Conservation (phyloP, 257 asterid species). For the Ballota nigra region DNA sequence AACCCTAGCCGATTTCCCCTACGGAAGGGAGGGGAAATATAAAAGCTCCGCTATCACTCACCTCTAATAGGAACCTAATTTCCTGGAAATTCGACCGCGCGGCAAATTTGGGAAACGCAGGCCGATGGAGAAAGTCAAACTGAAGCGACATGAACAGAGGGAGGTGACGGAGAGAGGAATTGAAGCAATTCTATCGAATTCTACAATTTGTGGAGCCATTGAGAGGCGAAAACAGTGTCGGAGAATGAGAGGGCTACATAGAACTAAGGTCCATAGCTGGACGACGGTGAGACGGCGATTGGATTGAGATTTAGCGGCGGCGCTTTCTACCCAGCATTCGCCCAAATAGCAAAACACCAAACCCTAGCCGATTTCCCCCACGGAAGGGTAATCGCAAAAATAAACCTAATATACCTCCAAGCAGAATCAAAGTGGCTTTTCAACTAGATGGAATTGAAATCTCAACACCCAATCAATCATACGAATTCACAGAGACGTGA, state of each 20-base stretch:
- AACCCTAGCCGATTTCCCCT: constrained; percentile 39
- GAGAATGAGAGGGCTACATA: neutral
- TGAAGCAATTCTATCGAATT: constrained; percentile 47
- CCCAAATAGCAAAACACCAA: too few relatives aligned
- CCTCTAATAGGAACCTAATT: constrained; percentile 32
- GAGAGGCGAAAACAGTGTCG: constrained; percentile 13
- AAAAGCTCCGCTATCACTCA: constrained; percentile 18
- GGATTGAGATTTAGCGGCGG: constrained; percentile 9
- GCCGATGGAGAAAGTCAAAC: constrained; percentile 22
- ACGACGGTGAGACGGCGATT: constrained; percentile 18
- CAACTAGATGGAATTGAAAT: too few relatives aligned
- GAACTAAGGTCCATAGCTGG: constrained; percentile 20
- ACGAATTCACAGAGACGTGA: too few relatives aligned
- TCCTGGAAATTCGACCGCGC: constrained; percentile 26
- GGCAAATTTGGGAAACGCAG: constrained; percentile 20
- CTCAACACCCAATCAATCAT: too few relatives aligned
- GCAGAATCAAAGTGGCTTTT: too few relatives aligned
- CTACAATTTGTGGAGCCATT: constrained; percentile 54
- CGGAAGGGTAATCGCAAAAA: too few relatives aligned
- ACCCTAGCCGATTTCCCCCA: too few relatives aligned
- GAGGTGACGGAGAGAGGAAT: too few relatives aligned
- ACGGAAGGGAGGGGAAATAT: too few relatives aligned
- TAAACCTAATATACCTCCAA: too few relatives aligned
- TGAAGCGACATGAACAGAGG: constrained; percentile 35
- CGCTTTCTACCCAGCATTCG: too few relatives aligned